Conservation (phyloP, 2,329 filamentous ascomycete species). For the Huntiella decipiens region DNA sequence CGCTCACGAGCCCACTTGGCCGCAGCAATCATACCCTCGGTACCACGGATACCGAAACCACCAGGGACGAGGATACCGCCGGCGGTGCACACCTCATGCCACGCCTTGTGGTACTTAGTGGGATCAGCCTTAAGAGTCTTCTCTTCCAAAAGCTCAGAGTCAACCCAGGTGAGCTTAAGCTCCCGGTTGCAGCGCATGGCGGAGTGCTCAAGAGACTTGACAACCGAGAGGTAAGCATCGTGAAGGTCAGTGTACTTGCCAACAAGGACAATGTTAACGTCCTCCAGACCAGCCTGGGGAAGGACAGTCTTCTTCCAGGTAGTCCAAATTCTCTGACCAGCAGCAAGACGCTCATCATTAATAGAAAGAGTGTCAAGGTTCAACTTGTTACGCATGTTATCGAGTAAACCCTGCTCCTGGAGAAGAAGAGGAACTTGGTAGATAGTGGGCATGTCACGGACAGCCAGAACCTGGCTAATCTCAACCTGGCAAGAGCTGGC, state of each 20-base stretch:
- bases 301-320: slow-evolving; percentile 58
- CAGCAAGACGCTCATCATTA: slow-evolving; percentile 32
- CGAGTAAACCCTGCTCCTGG: slow-evolving; percentile 57
- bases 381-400: slow-evolving; percentile 45
- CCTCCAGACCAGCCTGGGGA: slow-evolving; percentile 45
- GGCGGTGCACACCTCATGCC: slow-evolving; percentile 59
- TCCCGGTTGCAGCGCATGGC: slow-evolving; percentile 72
- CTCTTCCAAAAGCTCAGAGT: slow-evolving; percentile 66
- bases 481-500: slow-evolving; percentile 80
- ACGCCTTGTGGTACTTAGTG: slow-evolving; percentile 64
- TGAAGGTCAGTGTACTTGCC: slow-evolving; percentile 79
- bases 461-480: slow-evolving; percentile 66
- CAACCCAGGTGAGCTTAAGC: slow-evolving; percentile 66
- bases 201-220: slow-evolving; percentile 77
- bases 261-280: slow-evolving; percentile 67
- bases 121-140: slow-evolving; percentile 41
- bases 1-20: slow-evolving; percentile 76
- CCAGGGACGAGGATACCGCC: slow-evolving; percentile 46
- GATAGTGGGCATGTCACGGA: slow-evolving; percentile 72
- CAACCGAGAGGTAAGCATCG: slow-evolving; percentile 69
- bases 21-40: slow-evolving; percentile 74
- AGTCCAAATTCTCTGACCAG: slow-evolving; percentile 54
- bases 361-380: slow-evolving; percentile 39
- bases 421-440: slow-evolving; percentile 94
- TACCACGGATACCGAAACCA: slow-evolving; percentile 67